Conservation (phyloP, 257 asterid genomes). For the Coffea eugenioides region DNA sequence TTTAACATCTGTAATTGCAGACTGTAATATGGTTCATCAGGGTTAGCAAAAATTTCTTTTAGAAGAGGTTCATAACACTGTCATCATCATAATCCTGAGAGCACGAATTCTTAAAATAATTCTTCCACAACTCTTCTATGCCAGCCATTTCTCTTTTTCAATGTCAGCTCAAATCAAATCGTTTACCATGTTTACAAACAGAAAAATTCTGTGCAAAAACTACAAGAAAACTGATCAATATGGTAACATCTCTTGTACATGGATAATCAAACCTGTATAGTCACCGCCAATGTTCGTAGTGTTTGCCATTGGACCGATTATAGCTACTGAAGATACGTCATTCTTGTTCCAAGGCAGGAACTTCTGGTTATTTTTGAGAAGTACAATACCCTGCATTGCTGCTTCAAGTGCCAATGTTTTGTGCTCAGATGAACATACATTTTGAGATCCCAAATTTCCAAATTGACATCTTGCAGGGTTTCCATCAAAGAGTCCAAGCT, state of each 20-base stretch:
- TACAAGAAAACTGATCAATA: neutral
- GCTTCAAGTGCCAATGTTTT: constrained; percentile 80
- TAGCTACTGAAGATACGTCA: constrained; percentile 57
- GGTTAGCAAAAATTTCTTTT: neutral
- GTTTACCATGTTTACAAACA: neutral
- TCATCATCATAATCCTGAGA: neutral
- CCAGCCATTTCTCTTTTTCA: neutral
- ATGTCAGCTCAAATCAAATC: neutral
- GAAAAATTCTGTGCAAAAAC: neutral
- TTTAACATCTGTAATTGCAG: neutral
- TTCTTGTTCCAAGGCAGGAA: constrained; percentile 58
- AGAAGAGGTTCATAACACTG: neutral
- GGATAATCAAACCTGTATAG: constrained; percentile 56
- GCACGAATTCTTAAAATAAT: neutral
- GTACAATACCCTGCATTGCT: constrained; percentile 83
- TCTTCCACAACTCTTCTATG: neutral
- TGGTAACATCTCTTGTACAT: neutral
- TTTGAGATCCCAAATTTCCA: constrained; percentile 44
- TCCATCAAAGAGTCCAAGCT: constrained; percentile 88
- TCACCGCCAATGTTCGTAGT: constrained; percentile 70
- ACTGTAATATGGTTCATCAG: neutral
- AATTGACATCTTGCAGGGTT: constrained; percentile 36
- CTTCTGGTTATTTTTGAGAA: constrained; percentile 66
- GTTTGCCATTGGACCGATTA: constrained; percentile 82
- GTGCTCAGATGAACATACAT: constrained; percentile 62